Percentiles rank a stretch among this genome's conserved stretches.
Conservation (phyloP, 257 asterid genomes). For the Agastache rugosa region DNA sequence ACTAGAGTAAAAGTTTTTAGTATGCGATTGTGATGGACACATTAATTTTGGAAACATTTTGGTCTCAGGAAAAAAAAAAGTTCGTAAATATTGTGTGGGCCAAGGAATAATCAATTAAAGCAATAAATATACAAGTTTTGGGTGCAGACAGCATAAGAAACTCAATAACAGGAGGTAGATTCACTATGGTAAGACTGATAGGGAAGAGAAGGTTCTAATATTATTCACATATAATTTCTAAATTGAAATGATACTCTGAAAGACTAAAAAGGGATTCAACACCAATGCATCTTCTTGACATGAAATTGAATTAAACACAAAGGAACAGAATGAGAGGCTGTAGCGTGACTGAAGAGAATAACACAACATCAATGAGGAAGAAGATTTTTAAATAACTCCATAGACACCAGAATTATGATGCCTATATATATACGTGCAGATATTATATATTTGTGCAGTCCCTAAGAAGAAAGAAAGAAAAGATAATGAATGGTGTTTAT, state of each 20-base stretch:
- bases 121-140: slow-evolving; percentile 12
- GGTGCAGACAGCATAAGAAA: background rate
- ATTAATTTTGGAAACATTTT: slow-evolving; percentile 29
- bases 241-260: slow-evolving; percentile 1
- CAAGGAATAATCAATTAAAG: slow-evolving; percentile 9
- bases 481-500: slow-evolving; percentile 11
- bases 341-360: slow-evolving; percentile 18
- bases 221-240: background rate
- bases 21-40: background rate
- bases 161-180: background rate
- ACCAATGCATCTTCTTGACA: background rate
- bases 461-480: background rate
- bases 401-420: background rate
- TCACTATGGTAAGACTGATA: slow-evolving; percentile 5
- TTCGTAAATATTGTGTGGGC: background rate
- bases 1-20: too few relatives aligned
- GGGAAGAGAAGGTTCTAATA: slow-evolving; percentile 22
- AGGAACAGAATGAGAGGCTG: slow-evolving; percentile 21
- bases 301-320: slow-evolving; percentile 2
- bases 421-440: background rate
- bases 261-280: background rate
- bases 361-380: background rate
- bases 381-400: background rate
- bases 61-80: background rate
- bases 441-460: background rate